Evolutionary conservation across 257 asterid species (phyloP).

Genomic region (Verbascum thapsus): DNA sequence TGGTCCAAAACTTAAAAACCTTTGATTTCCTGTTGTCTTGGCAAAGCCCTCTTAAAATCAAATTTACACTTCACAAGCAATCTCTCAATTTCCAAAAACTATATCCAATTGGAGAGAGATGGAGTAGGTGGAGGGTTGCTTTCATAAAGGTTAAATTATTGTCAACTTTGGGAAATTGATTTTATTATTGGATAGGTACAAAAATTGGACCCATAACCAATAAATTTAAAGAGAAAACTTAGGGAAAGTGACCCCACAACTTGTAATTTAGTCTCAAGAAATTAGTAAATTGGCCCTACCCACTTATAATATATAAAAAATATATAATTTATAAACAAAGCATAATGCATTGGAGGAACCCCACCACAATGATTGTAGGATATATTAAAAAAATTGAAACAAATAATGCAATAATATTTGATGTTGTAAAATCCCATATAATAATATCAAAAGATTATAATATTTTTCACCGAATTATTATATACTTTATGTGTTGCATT

Average conservation of each 20-base stretch:
- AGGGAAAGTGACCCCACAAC: conserved; percentile 52
- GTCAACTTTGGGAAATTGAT: conserved; percentile 65
- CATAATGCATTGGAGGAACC: conserved; percentile 38
- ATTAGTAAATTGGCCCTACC: conserved; percentile 41
- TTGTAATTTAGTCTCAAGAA: conserved; percentile 36
- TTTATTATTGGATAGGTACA: conserved; percentile 58
- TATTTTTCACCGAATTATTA: no score
- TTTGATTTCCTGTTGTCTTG: conserved; percentile 39
- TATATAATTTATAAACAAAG: background rate
- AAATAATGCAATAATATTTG: background rate
- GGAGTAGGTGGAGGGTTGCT: conserved; percentile 52
- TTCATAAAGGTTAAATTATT: conserved; percentile 60
- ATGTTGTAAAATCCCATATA: conserved; percentile 2
- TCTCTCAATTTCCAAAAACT: no score
- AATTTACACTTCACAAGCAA: conserved; percentile 37
- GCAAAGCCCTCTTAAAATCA: conserved; percentile 34
- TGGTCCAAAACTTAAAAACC: conserved; percentile 19
- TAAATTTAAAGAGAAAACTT: conserved; percentile 28
- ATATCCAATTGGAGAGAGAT: no score
- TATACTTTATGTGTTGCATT: no score
- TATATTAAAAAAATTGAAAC: background rate
- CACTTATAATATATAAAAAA: conserved; percentile 23
- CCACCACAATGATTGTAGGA: conserved; percentile 49
- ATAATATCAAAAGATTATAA: conserved; percentile 1
- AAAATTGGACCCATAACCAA: conserved; percentile 53